Base-by-base conservation (phyloP, 1,284 basidiomycete genomes). In the Ceratobasidium sp. region DNA sequence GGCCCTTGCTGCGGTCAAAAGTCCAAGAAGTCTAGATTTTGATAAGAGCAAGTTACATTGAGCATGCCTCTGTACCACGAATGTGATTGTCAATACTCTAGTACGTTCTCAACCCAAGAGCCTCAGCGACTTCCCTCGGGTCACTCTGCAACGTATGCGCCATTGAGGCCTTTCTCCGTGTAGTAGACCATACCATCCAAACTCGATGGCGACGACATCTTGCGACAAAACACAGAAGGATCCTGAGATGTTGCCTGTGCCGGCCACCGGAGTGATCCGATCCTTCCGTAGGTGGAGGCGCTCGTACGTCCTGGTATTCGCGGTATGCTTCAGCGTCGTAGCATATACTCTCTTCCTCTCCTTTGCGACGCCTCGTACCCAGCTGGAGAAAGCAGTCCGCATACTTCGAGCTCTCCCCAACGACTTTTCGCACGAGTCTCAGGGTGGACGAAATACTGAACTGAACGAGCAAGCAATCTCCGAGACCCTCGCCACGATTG, bases 1-100 rank as follows among this genome's bases (percentile, higher is more conserved):
- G 15, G 15, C 37, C 51, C 53, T 54, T 54, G 67, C 67, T 69
- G 67, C 67, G 67, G 67, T 69, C 51, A 56, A 58, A 56, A 17
- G n/a, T 37, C 6, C 53, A 33, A 64, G 63, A 64, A 64, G 49
- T 2, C n/a, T 11, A 47, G 26, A 8, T 39, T 56, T 37, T 2
- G 67, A 69, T 69, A 69, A 69, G 67, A 69, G 26, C 53, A 15
- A n/a, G 35, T 20, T 37, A 23, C 31, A 33, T 10, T 15, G 33
- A 61, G 33, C 11, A 39, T 26, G 33, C 51, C 33, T 39, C n/a
- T 10, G 45, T 20, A 33, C 37, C 37, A 47, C 39, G n/a, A 28
- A 10, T 42, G 6, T 17, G 11, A 13, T 58, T 33, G 54, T 58
- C n/a, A n/a, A n/a, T 58, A 13, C 54, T n/a, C 28, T 58, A 28